A percentile compares a stretch with the other conserved stretches of the same genome.
Conservation (phyloP, 169 alveolate genomes). For the Theileria parva region DNA sequence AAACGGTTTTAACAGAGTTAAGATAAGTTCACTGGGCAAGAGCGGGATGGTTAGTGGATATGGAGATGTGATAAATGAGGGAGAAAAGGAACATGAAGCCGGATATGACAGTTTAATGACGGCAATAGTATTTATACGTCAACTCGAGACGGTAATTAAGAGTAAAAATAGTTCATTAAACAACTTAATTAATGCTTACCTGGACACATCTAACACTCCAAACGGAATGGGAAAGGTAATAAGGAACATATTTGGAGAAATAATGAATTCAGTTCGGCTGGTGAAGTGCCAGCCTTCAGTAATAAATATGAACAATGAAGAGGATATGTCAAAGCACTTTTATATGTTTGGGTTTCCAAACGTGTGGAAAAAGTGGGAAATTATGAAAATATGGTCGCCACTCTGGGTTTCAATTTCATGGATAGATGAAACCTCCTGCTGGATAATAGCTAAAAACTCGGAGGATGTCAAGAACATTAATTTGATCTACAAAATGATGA, state of each 20-base stretch:
- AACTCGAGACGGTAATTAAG: conserved; percentile 64
- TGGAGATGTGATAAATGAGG: not conserved
- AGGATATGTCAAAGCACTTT: conserved; percentile 82
- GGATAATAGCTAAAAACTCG: conserved; percentile 83
- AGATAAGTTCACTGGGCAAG: not conserved
- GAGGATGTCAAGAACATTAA: conserved; percentile 80
- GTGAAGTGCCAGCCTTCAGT: conserved; percentile 84
- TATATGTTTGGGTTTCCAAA: conserved; percentile 80
- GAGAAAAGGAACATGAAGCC: conserved; percentile 73
- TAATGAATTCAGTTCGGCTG: conserved; percentile 72
- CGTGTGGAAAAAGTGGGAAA: conserved; percentile 85
- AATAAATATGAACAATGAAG: conserved; percentile 76
- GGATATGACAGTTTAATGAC: conserved; percentile 88
- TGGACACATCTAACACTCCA: conserved; percentile 22
- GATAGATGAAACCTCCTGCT: conserved; percentile 81
- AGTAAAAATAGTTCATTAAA: conserved; percentile 37
- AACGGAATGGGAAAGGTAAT: conserved; percentile 12
- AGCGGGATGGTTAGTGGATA: not conserved
- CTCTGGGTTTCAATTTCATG: conserved; percentile 80
- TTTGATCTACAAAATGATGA: conserved; percentile 80
- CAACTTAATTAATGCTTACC: conserved; percentile 43
- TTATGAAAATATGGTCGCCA: conserved; percentile 87
- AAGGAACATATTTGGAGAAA: conserved; percentile 42
- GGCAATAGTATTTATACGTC: conserved; percentile 78
- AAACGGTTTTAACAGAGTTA: conserved; percentile 3